A percentile compares a stretch with the other conserved stretches of the same genome.
Evolutionary conservation across 257 asterid genomes (phyloP).

Genomic region (Datura wrightii): DNA sequence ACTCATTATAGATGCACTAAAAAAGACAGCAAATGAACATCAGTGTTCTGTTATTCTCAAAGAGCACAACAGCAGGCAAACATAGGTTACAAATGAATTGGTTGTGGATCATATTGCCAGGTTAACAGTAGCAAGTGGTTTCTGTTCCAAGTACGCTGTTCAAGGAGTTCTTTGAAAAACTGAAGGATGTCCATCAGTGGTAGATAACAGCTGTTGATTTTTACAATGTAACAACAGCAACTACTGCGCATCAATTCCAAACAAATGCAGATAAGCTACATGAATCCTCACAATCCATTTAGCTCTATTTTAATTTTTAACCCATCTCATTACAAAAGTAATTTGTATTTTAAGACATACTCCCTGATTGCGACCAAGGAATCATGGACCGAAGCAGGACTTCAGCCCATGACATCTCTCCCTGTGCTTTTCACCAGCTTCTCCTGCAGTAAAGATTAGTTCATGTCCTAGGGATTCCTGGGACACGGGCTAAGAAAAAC

Average conservation of each 20-base stretch:
- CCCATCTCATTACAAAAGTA: neutral
- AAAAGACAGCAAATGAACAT: constrained; percentile 28
- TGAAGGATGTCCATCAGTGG: neutral
- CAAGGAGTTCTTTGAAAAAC: neutral
- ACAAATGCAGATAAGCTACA: neutral
- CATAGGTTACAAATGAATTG: neutral
- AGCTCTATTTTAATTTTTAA: neutral
- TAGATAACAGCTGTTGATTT: neutral
- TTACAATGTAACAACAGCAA: neutral
- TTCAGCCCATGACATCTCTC: neutral
- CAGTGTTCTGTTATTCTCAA: neutral
- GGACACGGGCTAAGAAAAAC: neutral
- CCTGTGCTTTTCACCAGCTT: neutral
- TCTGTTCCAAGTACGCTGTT: neutral
- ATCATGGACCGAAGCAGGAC: neutral
- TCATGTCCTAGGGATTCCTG: constrained; percentile 8
- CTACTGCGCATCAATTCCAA: neutral
- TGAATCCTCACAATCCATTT: constrained; percentile 8
- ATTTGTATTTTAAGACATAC: neutral
- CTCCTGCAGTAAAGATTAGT: constrained; percentile 9
- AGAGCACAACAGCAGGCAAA: neutral
- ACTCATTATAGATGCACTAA: constrained; percentile 85
- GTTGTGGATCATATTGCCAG: neutral
- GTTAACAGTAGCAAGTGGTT: neutral
- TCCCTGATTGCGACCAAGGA: neutral